Evolutionary conservation across 768 basidiomycete genomes (phyloP).

Genomic region (Mycena rebaudengoi): DNA sequence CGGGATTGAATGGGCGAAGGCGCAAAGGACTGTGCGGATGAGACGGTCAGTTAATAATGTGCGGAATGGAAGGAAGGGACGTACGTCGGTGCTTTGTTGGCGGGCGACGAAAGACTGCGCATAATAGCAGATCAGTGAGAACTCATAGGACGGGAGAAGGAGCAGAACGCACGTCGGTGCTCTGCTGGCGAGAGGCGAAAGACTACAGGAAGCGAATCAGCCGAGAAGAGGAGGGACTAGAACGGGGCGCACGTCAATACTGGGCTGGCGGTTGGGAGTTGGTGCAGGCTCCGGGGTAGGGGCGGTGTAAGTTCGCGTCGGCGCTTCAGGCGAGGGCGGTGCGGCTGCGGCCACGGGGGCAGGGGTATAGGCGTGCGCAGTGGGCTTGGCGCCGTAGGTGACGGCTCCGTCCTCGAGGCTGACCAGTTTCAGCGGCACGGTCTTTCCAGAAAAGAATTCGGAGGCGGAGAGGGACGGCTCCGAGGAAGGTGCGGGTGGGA

Average conservation of each 20-base stretch:
- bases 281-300: conserved; percentile 33
- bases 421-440: conserved; percentile 78
- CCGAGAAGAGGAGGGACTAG: too few relatives aligned
- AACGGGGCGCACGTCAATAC: too few relatives aligned
- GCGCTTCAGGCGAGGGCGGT: conserved; percentile 27
- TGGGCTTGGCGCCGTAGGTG: conserved; percentile 35
- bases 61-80: conserved; percentile 23
- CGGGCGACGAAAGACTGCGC: conserved; percentile 22
- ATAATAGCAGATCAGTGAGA: too few relatives aligned
- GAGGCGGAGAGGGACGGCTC: conserved; percentile 83
- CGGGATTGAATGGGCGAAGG: background rate
- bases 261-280: too few relatives aligned
- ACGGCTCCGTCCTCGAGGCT: conserved; percentile 80
- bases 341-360: conserved; percentile 33
- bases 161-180: conserved; percentile 41
- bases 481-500: conserved; percentile 86
- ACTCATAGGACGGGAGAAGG: too few relatives aligned
- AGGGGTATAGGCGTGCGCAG: conserved; percentile 37
- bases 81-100: conserved; percentile 40
- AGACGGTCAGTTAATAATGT: background rate
- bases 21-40: conserved; percentile 6
- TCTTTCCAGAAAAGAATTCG: conserved; percentile 91
- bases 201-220: too few relatives aligned
- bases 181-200: conserved; percentile 25
- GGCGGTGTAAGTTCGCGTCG: conserved; percentile 30